Evolutionary conservation across 2,329 filamentous ascomycete genomes (phyloP), one percentile per base, ranked within the genome.

Genomic region (Fusarium sterilihyphosum): DNA sequence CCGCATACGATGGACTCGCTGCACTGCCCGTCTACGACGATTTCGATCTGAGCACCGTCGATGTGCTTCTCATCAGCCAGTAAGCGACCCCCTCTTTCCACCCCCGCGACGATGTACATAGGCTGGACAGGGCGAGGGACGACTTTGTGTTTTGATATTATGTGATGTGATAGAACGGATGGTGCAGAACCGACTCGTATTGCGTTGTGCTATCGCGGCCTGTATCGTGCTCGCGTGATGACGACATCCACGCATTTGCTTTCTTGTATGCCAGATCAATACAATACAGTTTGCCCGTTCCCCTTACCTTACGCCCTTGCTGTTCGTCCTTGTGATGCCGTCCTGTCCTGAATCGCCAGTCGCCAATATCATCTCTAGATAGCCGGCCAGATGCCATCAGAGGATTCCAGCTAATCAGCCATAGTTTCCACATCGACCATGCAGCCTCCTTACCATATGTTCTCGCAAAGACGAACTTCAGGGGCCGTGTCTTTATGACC

Each of bases 391-490:
- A 53, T 47, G 50, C 65, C 57, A 52, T 22, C 47, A 57, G 49
- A 77, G 60, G 58, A 73, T 57, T 35, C 63, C 66, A 64, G 78
- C 79, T 81, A 77, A 81, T 72, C 54, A 59, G 60, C 62, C 46
- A 73, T 75, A 98, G 96, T 93, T 99, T 99, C 81, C 96, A 99
- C 83, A 89, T 98, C 82, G 96, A 99, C 81, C 96, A 99, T 86
- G 96, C 96, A n/a, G 96, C 96, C 22, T 98, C 96, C n/a, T 87
- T 99, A 53, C 96, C 96, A 50, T 99, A 98, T 82, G 96, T 99
- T 68, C 89, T 99, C 74, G 94, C 96, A 74, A 99, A 99, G 86
- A 98, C 96, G 43, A 98, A 98, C 83, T 99, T 99, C 86, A 93
- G 93, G 75, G 96, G 96, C 56, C 92, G 95, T 29, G 96, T 98